Evolutionary conservation across 345 rosid species (phyloP).

Genomic region (Luvunga scandens): DNA sequence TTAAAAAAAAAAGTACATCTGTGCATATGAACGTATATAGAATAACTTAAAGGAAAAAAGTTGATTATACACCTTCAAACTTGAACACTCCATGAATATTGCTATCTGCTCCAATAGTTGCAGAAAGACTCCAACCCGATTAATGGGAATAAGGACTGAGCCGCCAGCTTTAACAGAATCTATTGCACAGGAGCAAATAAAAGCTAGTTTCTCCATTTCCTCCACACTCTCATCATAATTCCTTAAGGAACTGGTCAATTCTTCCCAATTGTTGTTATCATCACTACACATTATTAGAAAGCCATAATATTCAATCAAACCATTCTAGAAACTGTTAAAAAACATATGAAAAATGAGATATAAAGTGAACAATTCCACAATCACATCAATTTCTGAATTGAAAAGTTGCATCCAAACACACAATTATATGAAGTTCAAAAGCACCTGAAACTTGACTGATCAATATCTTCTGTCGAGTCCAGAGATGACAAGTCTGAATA

Average conservation of each 20-base stretch:
- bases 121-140: conserved; percentile 52
- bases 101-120: conserved; percentile 69
- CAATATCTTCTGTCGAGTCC: conserved; percentile 29
- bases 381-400: not conserved
- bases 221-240: conserved; percentile 42
- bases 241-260: conserved; percentile 36
- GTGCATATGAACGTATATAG: not conserved
- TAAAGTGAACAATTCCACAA: not conserved
- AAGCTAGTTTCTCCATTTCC: conserved; percentile 69
- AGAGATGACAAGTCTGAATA: conserved; percentile 59
- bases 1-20: not conserved
- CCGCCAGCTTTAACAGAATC: conserved; percentile 73
- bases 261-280: conserved; percentile 29
- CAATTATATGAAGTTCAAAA: conserved; percentile 1
- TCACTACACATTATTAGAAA: conserved; percentile 24
- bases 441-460: conserved; percentile 49
- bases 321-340: conserved; percentile 9
- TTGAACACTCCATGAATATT: conserved; percentile 46
- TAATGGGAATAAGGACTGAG: conserved; percentile 65
- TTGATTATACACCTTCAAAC: conserved; percentile 34
- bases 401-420: not conserved
- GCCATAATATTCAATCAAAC: conserved; percentile 1
- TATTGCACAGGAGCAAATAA: conserved; percentile 56
- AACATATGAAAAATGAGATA: not conserved
- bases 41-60: conserved; percentile 1